These are phyloP conservation scores for Saccharomycopsis sp. DNA, from an alignment of 805 yeast species.

Conservation along the genomic window DNA sequence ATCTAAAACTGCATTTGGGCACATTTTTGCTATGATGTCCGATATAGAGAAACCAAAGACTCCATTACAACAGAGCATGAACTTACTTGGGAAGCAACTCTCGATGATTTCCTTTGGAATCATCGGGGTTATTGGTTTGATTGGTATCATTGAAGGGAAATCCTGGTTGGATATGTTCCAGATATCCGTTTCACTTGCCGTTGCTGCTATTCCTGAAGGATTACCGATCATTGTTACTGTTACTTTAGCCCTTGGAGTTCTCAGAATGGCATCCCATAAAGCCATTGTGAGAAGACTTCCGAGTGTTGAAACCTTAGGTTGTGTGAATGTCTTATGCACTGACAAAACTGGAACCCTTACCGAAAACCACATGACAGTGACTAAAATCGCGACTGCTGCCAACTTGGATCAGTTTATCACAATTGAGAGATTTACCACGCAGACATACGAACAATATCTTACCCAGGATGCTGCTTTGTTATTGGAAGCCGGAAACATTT, in stretches of 20 bases:
- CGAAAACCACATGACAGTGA: slow-evolving; percentile 85
- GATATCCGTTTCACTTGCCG: slow-evolving; percentile 94
- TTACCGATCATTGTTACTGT: slow-evolving; percentile 97
- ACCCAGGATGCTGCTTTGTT: slow-evolving; percentile 50
- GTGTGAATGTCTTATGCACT: slow-evolving; percentile 87
- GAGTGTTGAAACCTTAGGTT: slow-evolving; percentile 90
- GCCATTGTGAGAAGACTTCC: slow-evolving; percentile 95
- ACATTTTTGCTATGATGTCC: slow-evolving; percentile 92
- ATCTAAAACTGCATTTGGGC: slow-evolving; percentile 84
- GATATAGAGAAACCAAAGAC: slow-evolving; percentile 96
- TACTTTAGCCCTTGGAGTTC: slow-evolving; percentile 90
- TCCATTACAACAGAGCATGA: slow-evolving; percentile 94
- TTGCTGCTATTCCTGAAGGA: slow-evolving; percentile 99
- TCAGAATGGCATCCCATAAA: slow-evolving; percentile 90
- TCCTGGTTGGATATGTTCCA: slow-evolving; percentile 98
- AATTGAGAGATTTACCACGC: slow-evolving; percentile 41
- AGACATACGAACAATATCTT: slow-evolving; percentile 37
- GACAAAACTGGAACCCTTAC: slow-evolving; percentile 91
- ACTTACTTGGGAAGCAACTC: slow-evolving; percentile 84
- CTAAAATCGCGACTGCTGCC: slow-evolving; percentile 42
- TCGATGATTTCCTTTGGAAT: slow-evolving; percentile 78
- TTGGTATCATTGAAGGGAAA: slow-evolving; percentile 89
- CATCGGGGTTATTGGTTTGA: slow-evolving; percentile 84
- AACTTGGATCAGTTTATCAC: slow-evolving; percentile 22
- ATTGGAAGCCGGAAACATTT: slow-evolving; percentile 61